These are phyloP conservation scores for Chrysoporthe austroafricana DNA, from an alignment of 2,329 filamentous ascomycete species.

Conservation along the genomic window DNA sequence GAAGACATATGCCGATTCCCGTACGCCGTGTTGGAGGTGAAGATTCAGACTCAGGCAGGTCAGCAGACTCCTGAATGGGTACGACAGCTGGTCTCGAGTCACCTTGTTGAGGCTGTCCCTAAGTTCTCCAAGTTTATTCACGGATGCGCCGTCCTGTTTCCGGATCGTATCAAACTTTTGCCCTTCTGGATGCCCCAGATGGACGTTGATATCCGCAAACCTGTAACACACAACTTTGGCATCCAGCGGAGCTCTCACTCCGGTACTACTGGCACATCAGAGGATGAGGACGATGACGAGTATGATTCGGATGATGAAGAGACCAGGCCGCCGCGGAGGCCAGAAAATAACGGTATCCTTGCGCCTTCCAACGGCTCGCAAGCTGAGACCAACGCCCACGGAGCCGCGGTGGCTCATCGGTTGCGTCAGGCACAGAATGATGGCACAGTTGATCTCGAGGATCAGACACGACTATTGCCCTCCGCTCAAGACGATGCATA, in stretches of 20 bases:
- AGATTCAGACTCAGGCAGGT: slow-evolving; percentile 93
- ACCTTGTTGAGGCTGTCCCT: slow-evolving; percentile 96
- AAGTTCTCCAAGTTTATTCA: slow-evolving; percentile 99
- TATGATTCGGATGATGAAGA: slow-evolving; percentile 70
- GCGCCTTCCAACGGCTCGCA: slow-evolving; percentile 30
- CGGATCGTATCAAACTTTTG: slow-evolving; percentile 82
- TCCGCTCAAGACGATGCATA: slow-evolving; percentile 68
- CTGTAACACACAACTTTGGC: slow-evolving; percentile 84
- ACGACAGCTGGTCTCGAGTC: slow-evolving; percentile 86
- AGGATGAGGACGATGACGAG: slow-evolving; percentile 75
- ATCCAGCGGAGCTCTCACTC: slow-evolving; percentile 81
- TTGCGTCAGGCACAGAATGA: slow-evolving; percentile 43
- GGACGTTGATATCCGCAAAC: slow-evolving; percentile 96
- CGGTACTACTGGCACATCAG: slow-evolving; percentile 76
- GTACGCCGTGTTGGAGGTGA: slow-evolving; percentile 95
- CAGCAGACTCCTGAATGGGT: slow-evolving; percentile 98
- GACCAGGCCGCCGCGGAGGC: slow-evolving; percentile 31
- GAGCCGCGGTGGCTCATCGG: slow-evolving; percentile 34
- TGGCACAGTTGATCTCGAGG: slow-evolving; percentile 69
- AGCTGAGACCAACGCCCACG: slow-evolving; percentile 43
- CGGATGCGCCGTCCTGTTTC: slow-evolving; percentile 86
- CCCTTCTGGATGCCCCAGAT: slow-evolving; percentile 99
- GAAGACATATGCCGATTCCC: slow-evolving; percentile 91
- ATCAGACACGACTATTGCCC: slow-evolving; percentile 66
- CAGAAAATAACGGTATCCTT: slow-evolving; percentile 8